A percentile compares a stretch with the other conserved stretches of the same genome.
phyloP scores from a whole-genome alignment of 768 basidiomycete genomes.

The Stropharia rugosoannulata region DNA sequence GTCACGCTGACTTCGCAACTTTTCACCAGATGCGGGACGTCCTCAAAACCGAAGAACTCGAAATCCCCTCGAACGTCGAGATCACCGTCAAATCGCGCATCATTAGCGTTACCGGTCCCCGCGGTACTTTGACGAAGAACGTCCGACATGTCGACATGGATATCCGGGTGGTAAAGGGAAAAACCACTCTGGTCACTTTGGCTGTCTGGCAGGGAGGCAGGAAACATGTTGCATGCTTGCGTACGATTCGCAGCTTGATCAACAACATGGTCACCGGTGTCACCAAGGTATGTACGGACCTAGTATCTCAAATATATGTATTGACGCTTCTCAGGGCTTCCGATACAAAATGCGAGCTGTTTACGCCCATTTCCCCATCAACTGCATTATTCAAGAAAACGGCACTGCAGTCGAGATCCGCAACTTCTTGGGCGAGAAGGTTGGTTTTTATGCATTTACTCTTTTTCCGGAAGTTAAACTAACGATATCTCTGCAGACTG shows the following conservation, averaged over 20 bases:
- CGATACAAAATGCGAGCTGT: slow-evolving; percentile 99
- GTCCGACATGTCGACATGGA: slow-evolving; percentile 95
- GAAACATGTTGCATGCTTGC: slow-evolving; percentile 98
- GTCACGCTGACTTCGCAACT: slow-evolving; percentile 26
- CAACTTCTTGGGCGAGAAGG: slow-evolving; percentile 95
- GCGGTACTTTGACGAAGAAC: slow-evolving; percentile 90
- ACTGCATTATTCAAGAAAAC: slow-evolving; percentile 86
- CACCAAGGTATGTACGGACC: slow-evolving; percentile 64
- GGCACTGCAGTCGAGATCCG: slow-evolving; percentile 83
- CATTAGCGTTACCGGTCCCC: slow-evolving; percentile 89
- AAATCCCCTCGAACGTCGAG: slow-evolving; percentile 82
- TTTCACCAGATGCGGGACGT: slow-evolving; percentile 83
- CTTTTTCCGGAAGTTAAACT: background rate
- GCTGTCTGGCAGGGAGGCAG: slow-evolving; percentile 98
- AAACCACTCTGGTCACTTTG: slow-evolving; percentile 79
- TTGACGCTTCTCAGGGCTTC: slow-evolving; percentile 70
- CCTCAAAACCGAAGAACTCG: slow-evolving; percentile 90
- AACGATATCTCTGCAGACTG: slow-evolving; percentile 53
- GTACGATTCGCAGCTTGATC: slow-evolving; percentile 93
- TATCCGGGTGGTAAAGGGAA: slow-evolving; percentile 78
- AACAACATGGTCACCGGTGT: slow-evolving; percentile 98
- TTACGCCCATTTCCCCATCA: slow-evolving; percentile 99
- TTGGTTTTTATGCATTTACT: slow-evolving; percentile 26
- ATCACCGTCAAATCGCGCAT: slow-evolving; percentile 88
- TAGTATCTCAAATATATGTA: background rate